phyloP scores from a whole-genome alignment of 768 basidiomycete species.

The Rhizopogon rudus region DNA sequence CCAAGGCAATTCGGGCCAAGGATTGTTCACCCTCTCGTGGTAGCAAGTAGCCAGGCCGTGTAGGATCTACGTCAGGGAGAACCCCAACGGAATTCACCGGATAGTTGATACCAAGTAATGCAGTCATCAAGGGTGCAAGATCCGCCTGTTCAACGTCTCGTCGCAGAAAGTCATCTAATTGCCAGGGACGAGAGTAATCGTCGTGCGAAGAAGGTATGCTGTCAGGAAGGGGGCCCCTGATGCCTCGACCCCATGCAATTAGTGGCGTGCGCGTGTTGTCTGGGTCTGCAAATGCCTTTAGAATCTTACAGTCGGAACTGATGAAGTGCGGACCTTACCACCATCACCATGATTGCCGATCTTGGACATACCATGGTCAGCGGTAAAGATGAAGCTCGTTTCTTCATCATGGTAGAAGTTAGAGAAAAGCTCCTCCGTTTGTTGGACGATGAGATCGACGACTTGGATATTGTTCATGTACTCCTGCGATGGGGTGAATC shows the following conservation, averaged over 20 bases:
- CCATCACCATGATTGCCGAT: conserved; percentile 91
- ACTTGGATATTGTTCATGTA: conserved; percentile 83
- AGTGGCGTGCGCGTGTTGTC: conserved; percentile 86
- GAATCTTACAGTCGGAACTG: neutral
- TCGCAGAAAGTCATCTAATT: conserved; percentile 50
- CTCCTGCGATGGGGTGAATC: conserved; percentile 41
- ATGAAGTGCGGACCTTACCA: conserved; percentile 36
- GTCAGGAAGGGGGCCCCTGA: conserved; percentile 65
- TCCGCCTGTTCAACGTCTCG: conserved; percentile 84
- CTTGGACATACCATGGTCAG: conserved; percentile 87
- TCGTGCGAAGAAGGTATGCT: conserved; percentile 58
- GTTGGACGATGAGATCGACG: conserved; percentile 68
- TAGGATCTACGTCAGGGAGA: conserved; percentile 67
- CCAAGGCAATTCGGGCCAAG: conserved; percentile 49
- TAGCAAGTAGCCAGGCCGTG: conserved; percentile 52
- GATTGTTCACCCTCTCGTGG: conserved; percentile 41
- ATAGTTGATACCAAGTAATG: conserved; percentile 67
- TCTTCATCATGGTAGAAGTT: conserved; percentile 65
- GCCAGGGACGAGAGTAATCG: conserved; percentile 62
- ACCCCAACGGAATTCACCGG: conserved; percentile 83
- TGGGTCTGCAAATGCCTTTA: conserved; percentile 51
- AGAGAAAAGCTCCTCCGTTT: conserved; percentile 55
- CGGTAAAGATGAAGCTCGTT: conserved; percentile 77
- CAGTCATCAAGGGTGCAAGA: conserved; percentile 71
- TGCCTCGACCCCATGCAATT: conserved; percentile 76